Percentiles rank a stretch among this genome's conserved stretches.
These are phyloP conservation scores for Venturiaceae sp. DNA, from an alignment of 2,329 filamentous ascomycete genomes.

Conservation along the genomic window DNA sequence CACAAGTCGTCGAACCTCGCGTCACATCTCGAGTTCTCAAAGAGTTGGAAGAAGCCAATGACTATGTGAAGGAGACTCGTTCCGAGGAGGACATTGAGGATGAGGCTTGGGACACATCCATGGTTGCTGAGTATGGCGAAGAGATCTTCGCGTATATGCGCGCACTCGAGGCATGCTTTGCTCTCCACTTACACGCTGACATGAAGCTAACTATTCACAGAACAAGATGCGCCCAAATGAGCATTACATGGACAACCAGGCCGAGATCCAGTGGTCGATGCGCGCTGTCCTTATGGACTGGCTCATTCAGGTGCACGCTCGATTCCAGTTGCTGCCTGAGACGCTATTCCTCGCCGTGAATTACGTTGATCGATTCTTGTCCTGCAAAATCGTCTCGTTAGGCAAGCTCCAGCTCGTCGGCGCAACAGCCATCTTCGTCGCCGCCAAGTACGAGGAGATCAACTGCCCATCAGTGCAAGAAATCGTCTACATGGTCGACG, in stretches of 20 bases:
- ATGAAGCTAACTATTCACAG: conserved; percentile 22
- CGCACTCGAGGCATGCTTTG: conserved; percentile 61
- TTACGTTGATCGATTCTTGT: conserved; percentile 94
- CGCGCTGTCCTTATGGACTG: conserved; percentile 95
- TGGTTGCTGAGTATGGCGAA: conserved; percentile 94
- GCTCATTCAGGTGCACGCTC: conserved; percentile 90
- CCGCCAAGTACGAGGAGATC: conserved; percentile 98
- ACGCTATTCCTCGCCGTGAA: conserved; percentile 93
- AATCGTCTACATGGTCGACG: conserved; percentile 97
- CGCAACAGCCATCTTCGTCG: conserved; percentile 89
- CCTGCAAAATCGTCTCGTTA: conserved; percentile 87
- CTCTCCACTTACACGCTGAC: too few relatives aligned
- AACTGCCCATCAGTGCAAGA: conserved; percentile 92
- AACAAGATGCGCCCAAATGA: conserved; percentile 77
- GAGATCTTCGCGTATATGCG: conserved; percentile 94
- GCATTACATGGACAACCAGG: conserved; percentile 93
- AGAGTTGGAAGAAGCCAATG: conserved; percentile 61
- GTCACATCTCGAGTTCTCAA: conserved; percentile 57
- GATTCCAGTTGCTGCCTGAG: conserved; percentile 85
- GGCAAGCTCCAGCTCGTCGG: conserved; percentile 93
- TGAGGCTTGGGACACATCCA: conserved; percentile 86
- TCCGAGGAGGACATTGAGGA: conserved; percentile 73
- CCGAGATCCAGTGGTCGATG: conserved; percentile 99
- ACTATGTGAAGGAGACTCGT: conserved; percentile 56
- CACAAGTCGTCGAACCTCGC: conserved; percentile 61